Evolutionary conservation across 1,139 yeast genomes (phyloP).

Genomic region (Geotrichum cucujoidarum): DNA sequence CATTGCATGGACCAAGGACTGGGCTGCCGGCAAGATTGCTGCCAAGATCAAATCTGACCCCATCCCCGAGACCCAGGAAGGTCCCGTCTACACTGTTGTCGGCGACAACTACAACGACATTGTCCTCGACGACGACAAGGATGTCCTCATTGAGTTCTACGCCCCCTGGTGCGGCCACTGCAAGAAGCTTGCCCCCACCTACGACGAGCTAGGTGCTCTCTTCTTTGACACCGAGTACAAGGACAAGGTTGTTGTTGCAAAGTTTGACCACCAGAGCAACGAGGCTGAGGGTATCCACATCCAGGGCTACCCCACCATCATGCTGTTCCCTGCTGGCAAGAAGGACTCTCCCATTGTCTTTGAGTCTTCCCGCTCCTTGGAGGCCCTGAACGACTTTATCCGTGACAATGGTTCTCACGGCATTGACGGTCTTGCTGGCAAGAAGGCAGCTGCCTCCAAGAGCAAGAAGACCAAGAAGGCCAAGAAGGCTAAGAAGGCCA

Average conservation of each 20-base stretch:
- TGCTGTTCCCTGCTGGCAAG: slow-evolving; percentile 89
- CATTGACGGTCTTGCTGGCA: slow-evolving; percentile 48
- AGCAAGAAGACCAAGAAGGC: slow-evolving; percentile 35
- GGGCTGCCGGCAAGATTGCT: slow-evolving; percentile 55
- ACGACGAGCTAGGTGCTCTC: slow-evolving; percentile 77
- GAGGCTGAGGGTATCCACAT: slow-evolving; percentile 66
- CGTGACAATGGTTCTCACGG: slow-evolving; percentile 56
- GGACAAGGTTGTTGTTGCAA: slow-evolving; percentile 65
- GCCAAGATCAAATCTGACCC: slow-evolving; percentile 84
- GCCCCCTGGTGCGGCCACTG: slow-evolving; percentile 99
- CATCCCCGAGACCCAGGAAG: slow-evolving; percentile 73
- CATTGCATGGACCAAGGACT: slow-evolving; percentile 59
- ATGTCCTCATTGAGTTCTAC: slow-evolving; percentile 86
- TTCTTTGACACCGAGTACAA: slow-evolving; percentile 41
- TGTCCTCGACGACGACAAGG: slow-evolving; percentile 65
- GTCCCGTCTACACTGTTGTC: slow-evolving; percentile 72
- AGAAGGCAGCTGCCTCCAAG: slow-evolving; percentile 29
- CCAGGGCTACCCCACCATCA: slow-evolving; percentile 89
- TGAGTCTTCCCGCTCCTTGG: slow-evolving; percentile 70
- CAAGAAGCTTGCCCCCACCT: slow-evolving; percentile 88
- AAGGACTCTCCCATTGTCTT: slow-evolving; percentile 66
- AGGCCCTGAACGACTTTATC: slow-evolving; percentile 64
- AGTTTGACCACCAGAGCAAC: slow-evolving; percentile 83
- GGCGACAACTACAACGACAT: slow-evolving; percentile 76
- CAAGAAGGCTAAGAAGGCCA: slow-evolving; percentile 21